Conservation (phyloP, 2,329 filamentous ascomycete genomes). For the Claviceps monticola region DNA sequence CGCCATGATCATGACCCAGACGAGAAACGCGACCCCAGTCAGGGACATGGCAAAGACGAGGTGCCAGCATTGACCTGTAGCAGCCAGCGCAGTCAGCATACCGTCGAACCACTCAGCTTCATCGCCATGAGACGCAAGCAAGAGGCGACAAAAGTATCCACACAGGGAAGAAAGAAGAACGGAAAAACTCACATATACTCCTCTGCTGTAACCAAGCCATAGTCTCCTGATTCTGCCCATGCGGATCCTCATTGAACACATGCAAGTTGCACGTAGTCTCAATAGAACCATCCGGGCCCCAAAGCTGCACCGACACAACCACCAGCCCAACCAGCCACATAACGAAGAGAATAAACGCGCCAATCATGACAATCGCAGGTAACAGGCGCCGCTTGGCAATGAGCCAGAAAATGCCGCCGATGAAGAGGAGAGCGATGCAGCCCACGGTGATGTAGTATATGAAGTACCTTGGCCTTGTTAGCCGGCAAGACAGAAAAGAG, state of each 20-base stretch:
- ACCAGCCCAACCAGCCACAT: slow-evolving; percentile 55
- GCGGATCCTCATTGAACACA: slow-evolving; percentile 37
- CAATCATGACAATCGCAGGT: slow-evolving; percentile 47
- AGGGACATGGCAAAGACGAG: slow-evolving; percentile 50
- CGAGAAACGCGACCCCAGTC: slow-evolving; percentile 43
- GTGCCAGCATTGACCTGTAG: slow-evolving; percentile 46
- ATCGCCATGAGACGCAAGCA: not conserved
- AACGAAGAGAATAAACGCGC: slow-evolving; percentile 51
- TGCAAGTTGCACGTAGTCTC: slow-evolving; percentile 43
- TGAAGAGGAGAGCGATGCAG: slow-evolving; percentile 49
- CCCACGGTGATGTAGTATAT: slow-evolving; percentile 49
- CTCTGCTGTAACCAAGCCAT: slow-evolving; percentile 51
- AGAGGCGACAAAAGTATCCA: not conserved
- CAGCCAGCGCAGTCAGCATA: slow-evolving; percentile 8
- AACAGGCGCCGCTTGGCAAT: slow-evolving; percentile 48
- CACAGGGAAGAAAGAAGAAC: not conserved
- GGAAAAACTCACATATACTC: slow-evolving; percentile 41
- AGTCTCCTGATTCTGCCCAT: slow-evolving; percentile 37
- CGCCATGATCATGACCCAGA: slow-evolving; percentile 58
- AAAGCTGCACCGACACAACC: slow-evolving; percentile 47
- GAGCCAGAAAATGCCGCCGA: slow-evolving; percentile 48
- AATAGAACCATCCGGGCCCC: slow-evolving; percentile 45
- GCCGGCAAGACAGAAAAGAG: not conserved
- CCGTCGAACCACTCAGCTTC: too few relatives aligned
- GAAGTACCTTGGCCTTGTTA: slow-evolving; percentile 41